A percentile compares a stretch with the other conserved stretches of the same genome.
These are phyloP conservation scores for Umbelopsis sp. DNA, from an alignment of 371 early-diverging fungal genomes.

Conservation along the genomic window DNA sequence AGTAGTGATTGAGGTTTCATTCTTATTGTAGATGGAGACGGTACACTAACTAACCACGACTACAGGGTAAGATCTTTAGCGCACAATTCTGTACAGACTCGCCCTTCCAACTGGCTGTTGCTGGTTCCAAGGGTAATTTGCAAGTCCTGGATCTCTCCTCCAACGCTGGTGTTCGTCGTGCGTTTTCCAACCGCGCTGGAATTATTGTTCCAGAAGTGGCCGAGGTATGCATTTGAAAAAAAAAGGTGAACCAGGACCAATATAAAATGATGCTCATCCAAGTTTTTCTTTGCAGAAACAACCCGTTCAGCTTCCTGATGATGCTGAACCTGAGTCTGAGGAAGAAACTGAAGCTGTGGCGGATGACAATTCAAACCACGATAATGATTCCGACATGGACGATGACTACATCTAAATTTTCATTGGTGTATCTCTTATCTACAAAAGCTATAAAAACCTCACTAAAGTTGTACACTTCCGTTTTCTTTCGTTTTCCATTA, in stretches of 20 bases:
- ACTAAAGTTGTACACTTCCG: neutral
- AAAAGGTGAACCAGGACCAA: slow-evolving; percentile 12
- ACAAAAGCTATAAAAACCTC: slow-evolving; percentile 1
- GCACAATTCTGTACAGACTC: slow-evolving; percentile 87
- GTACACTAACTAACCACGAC: slow-evolving; percentile 1
- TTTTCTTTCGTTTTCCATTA: neutral
- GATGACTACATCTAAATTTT: slow-evolving; percentile 23
- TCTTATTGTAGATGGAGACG: too few species aligned
- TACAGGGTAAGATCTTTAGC: slow-evolving; percentile 83
- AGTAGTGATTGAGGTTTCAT: slow-evolving; percentile 14
- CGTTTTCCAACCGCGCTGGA: slow-evolving; percentile 55
- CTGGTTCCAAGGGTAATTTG: slow-evolving; percentile 87
- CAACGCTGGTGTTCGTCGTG: slow-evolving; percentile 79
- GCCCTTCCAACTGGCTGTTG: slow-evolving; percentile 81
- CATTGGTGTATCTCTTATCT: neutral
- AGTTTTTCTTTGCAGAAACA: slow-evolving; percentile 24
- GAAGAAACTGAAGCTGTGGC: slow-evolving; percentile 40
- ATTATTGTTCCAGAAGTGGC: slow-evolving; percentile 28
- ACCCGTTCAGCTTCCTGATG: slow-evolving; percentile 45
- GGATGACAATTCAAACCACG: slow-evolving; percentile 46
- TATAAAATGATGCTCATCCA: neutral
- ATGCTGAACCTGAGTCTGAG: slow-evolving; percentile 58
- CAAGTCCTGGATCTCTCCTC: slow-evolving; percentile 91
- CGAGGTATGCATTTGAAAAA: neutral
- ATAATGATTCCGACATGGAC: slow-evolving; percentile 37